Conservation (phyloP, 768 basidiomycete species). For the Pleurotus sapidus region DNA sequence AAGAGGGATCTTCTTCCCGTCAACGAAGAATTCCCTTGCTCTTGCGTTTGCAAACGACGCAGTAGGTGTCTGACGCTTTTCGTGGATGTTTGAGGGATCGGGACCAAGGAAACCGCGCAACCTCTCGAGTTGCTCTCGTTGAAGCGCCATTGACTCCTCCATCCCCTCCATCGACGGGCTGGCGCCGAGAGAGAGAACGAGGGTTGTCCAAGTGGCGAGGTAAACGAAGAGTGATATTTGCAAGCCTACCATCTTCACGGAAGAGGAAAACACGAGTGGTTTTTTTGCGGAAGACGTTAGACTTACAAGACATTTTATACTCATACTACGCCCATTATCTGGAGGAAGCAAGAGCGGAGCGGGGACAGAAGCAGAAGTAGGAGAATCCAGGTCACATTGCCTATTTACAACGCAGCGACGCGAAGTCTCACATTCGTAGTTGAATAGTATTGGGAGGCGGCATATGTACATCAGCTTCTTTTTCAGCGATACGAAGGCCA, state of each 20-base stretch:
- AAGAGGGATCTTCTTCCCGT: constrained; percentile 43
- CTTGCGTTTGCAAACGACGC: constrained; percentile 57
- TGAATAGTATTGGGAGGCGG: neutral
- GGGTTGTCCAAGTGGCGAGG: constrained; percentile 1
- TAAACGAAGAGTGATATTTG: constrained; percentile 6
- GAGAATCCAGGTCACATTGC: constrained; percentile 5
- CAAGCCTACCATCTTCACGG: neutral
- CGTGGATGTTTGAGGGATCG: constrained; percentile 8
- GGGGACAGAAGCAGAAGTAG: neutral
- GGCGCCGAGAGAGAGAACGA: constrained; percentile 20
- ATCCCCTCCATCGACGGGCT: constrained; percentile 31
- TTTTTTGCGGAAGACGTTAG: too few species aligned
- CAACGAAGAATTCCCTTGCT: constrained; percentile 48
- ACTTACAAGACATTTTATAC: neutral
- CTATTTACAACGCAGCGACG: neutral
- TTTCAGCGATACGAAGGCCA: neutral
- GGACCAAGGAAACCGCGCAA: constrained; percentile 36
- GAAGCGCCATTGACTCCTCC: constrained; percentile 41
- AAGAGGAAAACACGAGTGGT: too few species aligned
- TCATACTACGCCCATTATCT: too few species aligned
- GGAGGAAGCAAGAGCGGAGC: neutral
- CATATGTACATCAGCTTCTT: neutral
- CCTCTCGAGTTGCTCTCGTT: constrained; percentile 41
- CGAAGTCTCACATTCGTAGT: neutral
- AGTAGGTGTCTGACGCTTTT: constrained; percentile 29